Evolutionary conservation across 2,329 filamentous ascomycete genomes (phyloP), one percentile per base, ranked within the genome.

Genomic region (Botryotinia narcissicola): DNA sequence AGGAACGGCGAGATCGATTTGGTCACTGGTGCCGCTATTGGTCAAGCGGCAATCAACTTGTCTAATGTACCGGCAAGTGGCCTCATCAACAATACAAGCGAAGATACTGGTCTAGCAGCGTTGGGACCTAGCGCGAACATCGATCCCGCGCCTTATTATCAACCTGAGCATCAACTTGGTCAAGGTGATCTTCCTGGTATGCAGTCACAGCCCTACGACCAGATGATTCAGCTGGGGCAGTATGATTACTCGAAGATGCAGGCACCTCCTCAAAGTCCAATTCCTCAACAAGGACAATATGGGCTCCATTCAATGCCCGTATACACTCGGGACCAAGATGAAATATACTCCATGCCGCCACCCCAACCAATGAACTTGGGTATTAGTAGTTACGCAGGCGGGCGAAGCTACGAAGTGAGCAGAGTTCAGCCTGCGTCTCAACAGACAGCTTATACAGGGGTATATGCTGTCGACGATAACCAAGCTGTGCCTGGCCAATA

Each of bases 161-260:
- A 46, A 46, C 9, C 44, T 48, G 20, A 7, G 2, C 3, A 18
- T 37, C 60, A 40, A n/a, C 14, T 40, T 40, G 22, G 6, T n/a
- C 12, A 62, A 16, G 7, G 3, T n/a, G 12, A 0, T 2, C 7
- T 2, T 16, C 22, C 35, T 3, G 2, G 40, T 18, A 7, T n/a
- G 1, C 60, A 37, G 12, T 3, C 35, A 14, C 35, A 12, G 14
- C 12, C 2, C 1, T 35, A 61, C 1, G 8, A n/a, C 6, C 35
- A 62, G 22, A 40, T 62, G 60, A 40, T 1, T 0, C 32, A 37
- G 14, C 3, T n/a, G 7, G 35, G 14, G 12, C 60, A 62, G 14
- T 7, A 18, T 9, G 60, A 14, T 2, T 10, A 18, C 35, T n/a
- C 14, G 7, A 18, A 9, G n/a, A 1, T 40, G 35, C 60, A 62